Base-by-base conservation (phyloP, 371 early-diverging fungal genomes). In the Neoconidiobolus thromboides region DNA sequence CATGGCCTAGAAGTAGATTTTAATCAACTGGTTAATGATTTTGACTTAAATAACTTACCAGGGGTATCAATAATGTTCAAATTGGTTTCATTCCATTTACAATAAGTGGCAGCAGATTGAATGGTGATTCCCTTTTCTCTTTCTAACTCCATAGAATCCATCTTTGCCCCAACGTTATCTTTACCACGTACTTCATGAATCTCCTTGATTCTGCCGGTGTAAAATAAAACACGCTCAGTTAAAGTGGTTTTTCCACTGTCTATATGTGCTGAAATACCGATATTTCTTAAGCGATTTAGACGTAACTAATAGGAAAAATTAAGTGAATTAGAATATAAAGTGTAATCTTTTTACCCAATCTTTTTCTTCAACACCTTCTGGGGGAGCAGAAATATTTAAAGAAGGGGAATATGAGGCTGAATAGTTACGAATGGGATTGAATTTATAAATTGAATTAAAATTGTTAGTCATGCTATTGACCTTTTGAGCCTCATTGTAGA, bases 131-230 rank as follows among this genome's bases (percentile, higher is more conserved):
- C 93, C 76, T 91, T 90, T 70, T 96, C 96, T 64, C 96, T 79
- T 75, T 97, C 98, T 49, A 94, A 78, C 54, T 95, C 96, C 95
- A 97, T 95, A 53, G 89, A 93, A 73, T 97, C 98, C 96, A 97
- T 96, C 69, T 89, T 95, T 15, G 98, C 97, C 60, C 97, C 97
- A 36, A 96, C 94, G 69, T 86, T 84, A 72, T 97, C 95, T 71
- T 87, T 89, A 55, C 96, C 95, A 61, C 92, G 87, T 48, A 97
- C 98, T 69, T 96, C 96, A 70, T 94, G 95, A 64, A 95, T 93
- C 64, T 87, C 86, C 69, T 88, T 82, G 73, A 97, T 97, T 60
- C 92, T 82, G 36, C 96, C 96, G 37, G 96, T 93, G 70, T 92
- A 93, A 73, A 77, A 94, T 51, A 97, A 75, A 61, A 97, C 87